These are phyloP conservation scores for Phaeophleospora eucalypticola DNA, from an alignment of 2,329 filamentous ascomycete species.

Conservation along the genomic window DNA sequence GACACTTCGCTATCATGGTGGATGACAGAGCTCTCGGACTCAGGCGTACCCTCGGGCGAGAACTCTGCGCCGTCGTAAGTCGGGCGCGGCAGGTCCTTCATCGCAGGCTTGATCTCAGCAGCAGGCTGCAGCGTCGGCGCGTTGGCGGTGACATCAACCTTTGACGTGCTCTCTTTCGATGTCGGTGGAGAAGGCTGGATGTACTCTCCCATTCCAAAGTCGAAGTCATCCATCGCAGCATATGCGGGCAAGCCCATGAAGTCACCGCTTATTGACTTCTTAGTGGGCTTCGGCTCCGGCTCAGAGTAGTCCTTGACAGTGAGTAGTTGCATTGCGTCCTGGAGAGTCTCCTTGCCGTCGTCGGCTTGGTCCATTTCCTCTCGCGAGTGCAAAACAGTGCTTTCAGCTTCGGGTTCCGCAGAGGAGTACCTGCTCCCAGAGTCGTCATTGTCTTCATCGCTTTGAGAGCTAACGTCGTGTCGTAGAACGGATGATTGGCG, in stretches of 20 bases:
- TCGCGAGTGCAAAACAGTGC: constrained; percentile 25
- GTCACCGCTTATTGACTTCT: constrained; percentile 17
- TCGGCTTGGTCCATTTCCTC: constrained; percentile 10
- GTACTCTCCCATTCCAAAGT: constrained; percentile 53
- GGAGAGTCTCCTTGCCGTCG: constrained; percentile 30
- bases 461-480: constrained; percentile 40
- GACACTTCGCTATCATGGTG: constrained; percentile 55
- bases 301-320: constrained; percentile 34
- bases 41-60: constrained; percentile 61
- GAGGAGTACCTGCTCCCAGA: constrained; percentile 56
- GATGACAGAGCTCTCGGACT: constrained; percentile 66
- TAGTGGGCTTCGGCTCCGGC: constrained; percentile 15
- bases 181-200: constrained; percentile 45
- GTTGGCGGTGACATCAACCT: constrained; percentile 20
- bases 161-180: constrained; percentile 18
- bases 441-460: constrained; percentile 43
- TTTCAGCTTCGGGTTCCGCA: constrained; percentile 32
- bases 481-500: constrained; percentile 54
- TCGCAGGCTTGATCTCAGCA: constrained; percentile 18
- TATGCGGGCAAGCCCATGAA: constrained; percentile 33
- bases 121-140: constrained; percentile 24
- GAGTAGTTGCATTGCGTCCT: constrained; percentile 34
- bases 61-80: constrained; percentile 22
- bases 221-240: constrained; percentile 49
- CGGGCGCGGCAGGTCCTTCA: constrained; percentile 21